Percentiles rank a stretch among this genome's conserved stretches.
These are phyloP conservation scores for Annulohypoxylon bovei DNA, from an alignment of 495 filamentous ascomycete genomes.

Conservation along the genomic window DNA sequence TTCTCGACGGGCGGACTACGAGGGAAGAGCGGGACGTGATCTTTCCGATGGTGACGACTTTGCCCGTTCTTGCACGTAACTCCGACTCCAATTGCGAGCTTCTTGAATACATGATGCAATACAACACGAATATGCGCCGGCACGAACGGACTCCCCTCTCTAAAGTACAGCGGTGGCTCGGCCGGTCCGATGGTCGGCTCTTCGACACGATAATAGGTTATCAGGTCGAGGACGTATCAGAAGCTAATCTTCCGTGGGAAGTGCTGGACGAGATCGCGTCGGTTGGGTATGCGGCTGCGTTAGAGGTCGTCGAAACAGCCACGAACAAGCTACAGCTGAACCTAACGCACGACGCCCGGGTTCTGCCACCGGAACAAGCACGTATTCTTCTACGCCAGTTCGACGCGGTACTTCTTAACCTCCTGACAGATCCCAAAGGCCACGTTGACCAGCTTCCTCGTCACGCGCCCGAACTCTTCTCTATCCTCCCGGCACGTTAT, in stretches of 20 bases:
- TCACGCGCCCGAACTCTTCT: conserved; percentile 54
- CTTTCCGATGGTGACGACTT: conserved; percentile 79
- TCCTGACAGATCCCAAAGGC: conserved; percentile 51
- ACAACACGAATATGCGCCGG: conserved; percentile 68
- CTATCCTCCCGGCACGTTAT: conserved; percentile 62
- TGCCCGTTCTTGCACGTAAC: conserved; percentile 69
- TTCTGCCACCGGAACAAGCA: conserved; percentile 72
- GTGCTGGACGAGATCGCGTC: conserved; percentile 52
- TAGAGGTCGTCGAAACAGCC: conserved; percentile 71
- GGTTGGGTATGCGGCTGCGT: conserved; percentile 71
- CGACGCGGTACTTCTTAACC: conserved; percentile 61
- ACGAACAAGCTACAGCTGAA: conserved; percentile 61
- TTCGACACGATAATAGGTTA: conserved; percentile 86
- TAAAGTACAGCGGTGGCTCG: conserved; percentile 73
- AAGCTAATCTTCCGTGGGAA: conserved; percentile 33
- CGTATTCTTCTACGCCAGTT: conserved; percentile 68
- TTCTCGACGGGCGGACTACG: conserved; percentile 74
- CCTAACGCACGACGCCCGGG: conserved; percentile 67
- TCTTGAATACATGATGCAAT: conserved; percentile 65
- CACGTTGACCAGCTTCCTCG: conserved; percentile 35
- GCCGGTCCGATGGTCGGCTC: conserved; percentile 63
- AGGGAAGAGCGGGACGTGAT: conserved; percentile 61
- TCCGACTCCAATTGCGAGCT: conserved; percentile 62
- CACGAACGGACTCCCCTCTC: conserved; percentile 75
- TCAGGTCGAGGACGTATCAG: conserved; percentile 53